Evolutionary conservation across 2,329 filamentous ascomycete genomes (phyloP), one percentile per base, ranked within the genome.

Genomic region (Penicillium sclerotiorum): DNA sequence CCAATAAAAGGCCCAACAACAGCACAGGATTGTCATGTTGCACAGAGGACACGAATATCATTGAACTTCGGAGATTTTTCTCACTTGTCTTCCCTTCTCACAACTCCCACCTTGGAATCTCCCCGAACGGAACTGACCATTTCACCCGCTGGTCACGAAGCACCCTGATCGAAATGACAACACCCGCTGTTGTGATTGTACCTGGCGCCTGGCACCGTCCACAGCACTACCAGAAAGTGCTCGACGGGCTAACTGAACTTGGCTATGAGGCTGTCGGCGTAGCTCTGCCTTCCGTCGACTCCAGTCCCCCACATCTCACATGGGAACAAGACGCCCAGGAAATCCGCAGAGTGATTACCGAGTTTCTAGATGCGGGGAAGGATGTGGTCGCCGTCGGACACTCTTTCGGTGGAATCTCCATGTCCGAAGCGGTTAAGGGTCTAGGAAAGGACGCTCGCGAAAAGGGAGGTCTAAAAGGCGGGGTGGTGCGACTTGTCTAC

Each of bases 351-450:
- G 51, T 56, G 8, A 63, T 63, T 23, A 44, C 60, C 27, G 43
- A 49, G 30, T 55, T 57, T 30, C 43, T 63, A 2, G 56, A 66
- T 23, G 37, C 36, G 5, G 67, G 65, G 9, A 62, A 60, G 35
- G 59, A 67, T 8, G 64, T 70, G 20, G 57, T 70, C 32, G 39
- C 62, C 1, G 17, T 70, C 15, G 64, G 54, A 6, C 67, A 70
- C 44, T 70, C 67, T 7, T 70, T 69, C 43, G 66, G 67, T 3
- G 67, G 67, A 1, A 44, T 70, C 7, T 50, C 63, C 7, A 60
- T 66, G 58, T 63, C 61, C 7, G 65, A 68, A 33, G 61, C 53
- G 8, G 61, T 61, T 13, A 65, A 67, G 25, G 65, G 63, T 5
- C 46, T 68, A 9, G 63, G 64, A 6, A 63, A 61, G 45, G 39